A percentile compares a stretch with the other conserved stretches of the same genome.
These are phyloP conservation scores for Aspergillus homomorphus DNA, from an alignment of 495 filamentous ascomycete genomes.

Conservation along the genomic window DNA sequence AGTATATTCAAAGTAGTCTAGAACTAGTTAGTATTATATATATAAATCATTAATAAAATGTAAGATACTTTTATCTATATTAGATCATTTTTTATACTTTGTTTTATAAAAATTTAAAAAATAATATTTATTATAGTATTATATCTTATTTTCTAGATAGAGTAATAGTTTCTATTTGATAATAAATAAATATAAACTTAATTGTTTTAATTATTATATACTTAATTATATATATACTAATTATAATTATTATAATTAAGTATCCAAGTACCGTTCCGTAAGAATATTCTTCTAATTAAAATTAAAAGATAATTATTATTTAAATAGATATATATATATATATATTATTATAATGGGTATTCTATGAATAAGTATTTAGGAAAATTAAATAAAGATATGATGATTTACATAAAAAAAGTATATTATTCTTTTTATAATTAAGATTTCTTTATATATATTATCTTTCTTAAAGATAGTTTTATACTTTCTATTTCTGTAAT, in stretches of 20 bases:
- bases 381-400: neutral
- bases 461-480: neutral
- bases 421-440: neutral
- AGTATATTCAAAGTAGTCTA: neutral
- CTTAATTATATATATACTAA: neutral
- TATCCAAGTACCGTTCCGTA: neutral
- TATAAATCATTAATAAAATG: neutral
- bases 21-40: neutral
- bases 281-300: neutral
- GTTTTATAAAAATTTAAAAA: neutral
- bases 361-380: neutral
- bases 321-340: neutral
- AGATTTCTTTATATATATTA: neutral
- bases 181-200: neutral
- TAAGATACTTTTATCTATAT: neutral
- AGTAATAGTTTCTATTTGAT: neutral
- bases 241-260: neutral
- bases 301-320: neutral
- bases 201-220: neutral
- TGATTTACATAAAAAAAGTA: neutral
- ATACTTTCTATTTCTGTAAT: neutral
- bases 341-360: neutral
- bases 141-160: neutral
- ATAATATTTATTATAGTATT: neutral
- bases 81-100: neutral